phyloP scores from a whole-genome alignment of 2,329 filamentous ascomycete genomes.

The Ophiostoma sp. region DNA sequence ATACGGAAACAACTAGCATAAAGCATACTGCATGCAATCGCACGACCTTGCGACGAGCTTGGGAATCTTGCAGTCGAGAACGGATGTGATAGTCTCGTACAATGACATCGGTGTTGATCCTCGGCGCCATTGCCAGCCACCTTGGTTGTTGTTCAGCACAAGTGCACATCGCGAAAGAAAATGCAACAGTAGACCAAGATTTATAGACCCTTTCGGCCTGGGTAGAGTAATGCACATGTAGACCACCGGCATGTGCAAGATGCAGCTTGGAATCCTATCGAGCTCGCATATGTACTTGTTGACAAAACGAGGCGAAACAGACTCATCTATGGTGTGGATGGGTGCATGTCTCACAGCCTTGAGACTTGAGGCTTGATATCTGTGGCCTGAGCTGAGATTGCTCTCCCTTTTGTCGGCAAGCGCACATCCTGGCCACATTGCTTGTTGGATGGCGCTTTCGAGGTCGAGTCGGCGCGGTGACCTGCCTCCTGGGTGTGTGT shows the following conservation, averaged over 20 bases:
- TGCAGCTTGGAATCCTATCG: too few species aligned
- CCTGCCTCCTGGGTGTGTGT: too few species aligned
- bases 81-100: too few species aligned
- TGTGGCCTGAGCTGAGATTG: neutral
- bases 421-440: neutral
- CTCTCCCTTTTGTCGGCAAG: neutral
- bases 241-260: too few species aligned
- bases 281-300: neutral
- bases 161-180: neutral
- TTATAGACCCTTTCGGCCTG: neutral
- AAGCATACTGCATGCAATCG: too few species aligned
- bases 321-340: neutral
- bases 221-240: neutral
- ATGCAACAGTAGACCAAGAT: neutral
- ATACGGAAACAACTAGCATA: too few species aligned
- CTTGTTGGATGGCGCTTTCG: too few species aligned
- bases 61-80: too few species aligned
- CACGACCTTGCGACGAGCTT: too few species aligned
- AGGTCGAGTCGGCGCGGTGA: too few species aligned
- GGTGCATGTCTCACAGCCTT: constrained; percentile 6
- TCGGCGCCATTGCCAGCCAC: too few species aligned
- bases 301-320: constrained; percentile 1
- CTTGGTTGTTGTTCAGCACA: neutral
- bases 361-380: constrained; percentile 2
- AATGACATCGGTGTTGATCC: too few species aligned